Conservation (phyloP, 345 rosid genomes). For the Orychophragmus violaceus region DNA sequence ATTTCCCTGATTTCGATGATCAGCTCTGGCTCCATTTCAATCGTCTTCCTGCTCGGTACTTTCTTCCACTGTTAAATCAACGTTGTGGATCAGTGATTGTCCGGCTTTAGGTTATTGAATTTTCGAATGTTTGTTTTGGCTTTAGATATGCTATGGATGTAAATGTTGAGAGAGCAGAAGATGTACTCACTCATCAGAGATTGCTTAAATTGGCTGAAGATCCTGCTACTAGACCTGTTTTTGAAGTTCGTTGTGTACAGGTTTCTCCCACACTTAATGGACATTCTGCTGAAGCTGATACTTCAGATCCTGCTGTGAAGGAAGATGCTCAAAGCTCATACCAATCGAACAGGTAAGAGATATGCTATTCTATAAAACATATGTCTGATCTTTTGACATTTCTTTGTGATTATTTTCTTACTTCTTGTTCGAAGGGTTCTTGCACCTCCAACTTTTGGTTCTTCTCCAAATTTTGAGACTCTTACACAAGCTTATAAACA, state of each 20-base stretch:
- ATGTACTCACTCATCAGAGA: slow-evolving; percentile 78
- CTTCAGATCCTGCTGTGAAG: slow-evolving; percentile 48
- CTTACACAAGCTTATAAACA: slow-evolving; percentile 44
- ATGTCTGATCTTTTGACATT: not conserved
- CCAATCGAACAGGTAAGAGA: slow-evolving; percentile 45
- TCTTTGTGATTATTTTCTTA: slow-evolving; percentile 11
- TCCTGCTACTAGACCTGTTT: slow-evolving; percentile 69
- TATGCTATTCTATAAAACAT: too few species aligned
- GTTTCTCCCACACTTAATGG: slow-evolving; percentile 53
- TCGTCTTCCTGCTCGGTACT: slow-evolving; percentile 91
- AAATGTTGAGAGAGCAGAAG: slow-evolving; percentile 96
- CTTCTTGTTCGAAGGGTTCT: slow-evolving; percentile 43
- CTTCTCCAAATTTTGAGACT: slow-evolving; percentile 71
- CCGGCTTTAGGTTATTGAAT: too few species aligned
- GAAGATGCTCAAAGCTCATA: slow-evolving; percentile 81
- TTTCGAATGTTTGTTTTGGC: not conserved
- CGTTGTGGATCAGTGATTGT: too few species aligned
- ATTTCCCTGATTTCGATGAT: slow-evolving; percentile 76
- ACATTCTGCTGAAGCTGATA: slow-evolving; percentile 36
- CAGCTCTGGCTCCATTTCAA: slow-evolving; percentile 97
- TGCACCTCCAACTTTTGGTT: slow-evolving; percentile 97
- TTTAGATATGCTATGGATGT: slow-evolving; percentile 79
- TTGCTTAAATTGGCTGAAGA: slow-evolving; percentile 69
- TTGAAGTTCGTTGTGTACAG: slow-evolving; percentile 91
- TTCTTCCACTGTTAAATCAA: not conserved